Evolutionary conservation across 148 eudicot genomes (phyloP).

Genomic region (Rhododendron vialii): DNA sequence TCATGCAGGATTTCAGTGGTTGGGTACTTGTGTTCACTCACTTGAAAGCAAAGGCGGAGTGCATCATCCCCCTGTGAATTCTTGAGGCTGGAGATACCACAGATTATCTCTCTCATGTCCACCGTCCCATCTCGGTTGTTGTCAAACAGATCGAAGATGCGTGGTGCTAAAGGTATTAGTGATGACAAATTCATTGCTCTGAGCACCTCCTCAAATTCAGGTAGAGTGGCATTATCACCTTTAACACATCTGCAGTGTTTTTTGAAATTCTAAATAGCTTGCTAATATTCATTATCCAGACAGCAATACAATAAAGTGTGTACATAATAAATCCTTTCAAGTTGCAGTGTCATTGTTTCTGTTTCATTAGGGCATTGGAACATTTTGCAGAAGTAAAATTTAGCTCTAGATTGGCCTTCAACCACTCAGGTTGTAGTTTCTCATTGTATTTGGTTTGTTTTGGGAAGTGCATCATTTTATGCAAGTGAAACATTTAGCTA

Average conservation of each 20-base stretch:
- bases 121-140: constrained; percentile 47
- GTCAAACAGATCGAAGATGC: constrained; percentile 48
- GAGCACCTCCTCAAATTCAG: constrained; percentile 44
- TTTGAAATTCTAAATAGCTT: not conserved
- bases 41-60: constrained; percentile 56
- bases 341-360: not conserved
- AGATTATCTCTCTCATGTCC: constrained; percentile 53
- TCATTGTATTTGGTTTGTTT: not conserved
- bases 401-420: not conserved
- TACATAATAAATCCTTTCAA: not conserved
- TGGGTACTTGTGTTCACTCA: not conserved
- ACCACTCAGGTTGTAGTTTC: not conserved
- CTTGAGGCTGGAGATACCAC: constrained; percentile 45
- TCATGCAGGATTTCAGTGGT: not conserved
- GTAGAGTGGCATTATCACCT: constrained; percentile 43
- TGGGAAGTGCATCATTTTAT: not conserved
- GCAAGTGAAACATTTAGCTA: not conserved
- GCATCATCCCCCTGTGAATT: constrained; percentile 52
- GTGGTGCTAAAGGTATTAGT: constrained; percentile 40
- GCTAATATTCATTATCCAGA: not conserved
- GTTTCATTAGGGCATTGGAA: not conserved
- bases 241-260: constrained; percentile 36
- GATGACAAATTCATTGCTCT: constrained; percentile 46
- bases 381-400: not conserved
- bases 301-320: not conserved